phyloP scores from a whole-genome alignment of 768 basidiomycete species.

The Termitomyces sp. region DNA sequence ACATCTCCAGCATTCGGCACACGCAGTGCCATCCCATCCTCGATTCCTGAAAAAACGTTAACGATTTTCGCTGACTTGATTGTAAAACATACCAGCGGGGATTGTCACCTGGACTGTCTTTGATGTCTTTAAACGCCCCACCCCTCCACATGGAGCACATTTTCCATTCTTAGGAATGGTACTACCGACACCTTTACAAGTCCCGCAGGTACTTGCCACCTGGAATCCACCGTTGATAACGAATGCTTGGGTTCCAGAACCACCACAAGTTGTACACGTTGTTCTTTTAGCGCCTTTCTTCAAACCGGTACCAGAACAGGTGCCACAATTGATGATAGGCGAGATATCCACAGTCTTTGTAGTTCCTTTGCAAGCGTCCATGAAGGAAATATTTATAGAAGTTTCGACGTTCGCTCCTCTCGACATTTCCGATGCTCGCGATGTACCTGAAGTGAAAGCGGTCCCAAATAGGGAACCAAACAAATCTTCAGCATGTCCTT shows the following conservation, averaged over 20 bases:
- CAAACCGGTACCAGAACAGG: constrained; percentile 84
- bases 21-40: constrained; percentile 90
- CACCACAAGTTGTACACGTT: constrained; percentile 76
- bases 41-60: constrained; percentile 54
- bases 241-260: constrained; percentile 84
- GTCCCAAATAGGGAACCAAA: constrained; percentile 85
- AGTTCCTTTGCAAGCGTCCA: constrained; percentile 93
- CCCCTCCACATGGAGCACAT: constrained; percentile 77
- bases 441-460: constrained; percentile 42
- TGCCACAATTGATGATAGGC: constrained; percentile 76
- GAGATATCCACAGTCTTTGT: constrained; percentile 68
- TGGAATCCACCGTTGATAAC: constrained; percentile 92
- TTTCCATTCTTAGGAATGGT: constrained; percentile 71
- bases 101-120: constrained; percentile 78
- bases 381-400: constrained; percentile 69
- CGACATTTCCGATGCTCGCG: constrained; percentile 36
- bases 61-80: constrained; percentile 3
- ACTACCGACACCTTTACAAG: constrained; percentile 78
- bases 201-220: constrained; percentile 87
- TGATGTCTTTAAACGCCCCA: constrained; percentile 80
- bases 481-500: constrained; percentile 51
- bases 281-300: constrained; percentile 80
- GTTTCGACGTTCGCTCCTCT: constrained; percentile 84
- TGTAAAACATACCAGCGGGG: constrained; percentile 62
- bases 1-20: constrained; percentile 80